Base-by-base conservation (phyloP, 371 early-diverging fungal genomes). In the Mortierella sp. region DNA sequence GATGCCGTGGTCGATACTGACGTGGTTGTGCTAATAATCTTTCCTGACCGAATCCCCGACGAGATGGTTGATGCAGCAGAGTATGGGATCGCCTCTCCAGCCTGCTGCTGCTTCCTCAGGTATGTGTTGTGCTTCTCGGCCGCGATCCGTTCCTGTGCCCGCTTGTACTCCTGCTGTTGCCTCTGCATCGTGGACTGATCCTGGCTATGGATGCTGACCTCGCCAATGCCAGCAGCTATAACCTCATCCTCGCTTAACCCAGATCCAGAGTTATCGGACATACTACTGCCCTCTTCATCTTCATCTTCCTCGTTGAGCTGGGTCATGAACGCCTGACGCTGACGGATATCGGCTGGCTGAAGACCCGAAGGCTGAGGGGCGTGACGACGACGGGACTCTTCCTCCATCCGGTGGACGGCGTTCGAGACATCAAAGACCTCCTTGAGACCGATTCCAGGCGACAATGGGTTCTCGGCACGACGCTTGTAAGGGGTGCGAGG, bases 351-450 rank as follows among this genome's bases (percentile, higher is more conserved):
- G 1, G 22, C 22, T 1, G 50, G 50, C 44, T 70, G 71, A 3
- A 70, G 31, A 11, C 66, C 74, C 16, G 19, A 31, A 16, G 50
- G 34, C 52, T 68, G 52, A 48, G 48, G 53, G 37, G 65, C 34
- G 64, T 41, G 40, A 37, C 83, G 87, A 70, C 87, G 80, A 14
- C 86, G 79, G 19, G 82, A 77, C 73, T 92, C 91, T 68, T 91
- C 92, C n/a, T 90, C 85, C 86, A 91, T 88, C 29, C 72, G 65
- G 16, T 68, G 68, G 24, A 68, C 71, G 1, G 84, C 84, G 69
- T 90, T 91, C 22, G 91, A 89, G n/a, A 92, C 90, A 79, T 91
- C 91, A 84, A 92, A 91, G 79, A 88, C 87, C 66, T 90, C 92
- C 71, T 90, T 91, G 84, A 92, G 87, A 22, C 88, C 82, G 31